Conservation (phyloP, 2,329 filamentous ascomycete genomes). For the Xylariaceae sp. region DNA sequence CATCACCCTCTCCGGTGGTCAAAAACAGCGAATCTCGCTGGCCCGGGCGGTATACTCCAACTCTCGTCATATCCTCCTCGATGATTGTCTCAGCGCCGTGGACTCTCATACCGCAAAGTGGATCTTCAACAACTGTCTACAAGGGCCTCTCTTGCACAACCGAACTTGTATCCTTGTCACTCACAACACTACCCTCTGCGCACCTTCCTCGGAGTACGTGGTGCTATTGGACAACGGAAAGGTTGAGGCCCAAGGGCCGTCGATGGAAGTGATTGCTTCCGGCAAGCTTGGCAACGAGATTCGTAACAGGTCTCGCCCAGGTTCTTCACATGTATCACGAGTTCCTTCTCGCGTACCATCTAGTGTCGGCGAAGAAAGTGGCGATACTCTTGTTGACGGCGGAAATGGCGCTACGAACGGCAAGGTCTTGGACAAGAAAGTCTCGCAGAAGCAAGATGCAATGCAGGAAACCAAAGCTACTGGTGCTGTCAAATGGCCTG, state of each 20-base stretch:
- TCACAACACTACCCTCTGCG: constrained; percentile 87
- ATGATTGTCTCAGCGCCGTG: constrained; percentile 94
- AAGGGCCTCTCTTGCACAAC: constrained; percentile 80
- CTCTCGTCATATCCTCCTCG: constrained; percentile 83
- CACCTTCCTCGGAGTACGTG: constrained; percentile 74
- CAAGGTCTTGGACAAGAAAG: constrained; percentile 41
- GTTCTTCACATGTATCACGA: constrained; percentile 66
- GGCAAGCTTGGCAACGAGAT: constrained; percentile 86
- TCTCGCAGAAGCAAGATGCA: constrained; percentile 47
- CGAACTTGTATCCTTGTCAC: constrained; percentile 94
- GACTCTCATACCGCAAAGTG: constrained; percentile 97
- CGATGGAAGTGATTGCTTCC: constrained; percentile 75
- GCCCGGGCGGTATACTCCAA: constrained; percentile 97
- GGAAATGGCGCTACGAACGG: constrained; percentile 43
- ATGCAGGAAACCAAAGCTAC: constrained; percentile 75
- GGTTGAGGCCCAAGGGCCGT: constrained; percentile 69
- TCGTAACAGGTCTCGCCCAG: constrained; percentile 62
- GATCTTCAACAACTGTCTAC: constrained; percentile 93
- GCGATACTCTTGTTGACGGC: constrained; percentile 52
- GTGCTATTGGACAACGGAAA: constrained; percentile 86
- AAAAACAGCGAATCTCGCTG: constrained; percentile 95
- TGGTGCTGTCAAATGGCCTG: constrained; percentile 82
- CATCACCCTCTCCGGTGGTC: constrained; percentile 91
- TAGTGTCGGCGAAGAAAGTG: constrained; percentile 61
- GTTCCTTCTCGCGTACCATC: constrained; percentile 76